Percentiles rank a stretch among this genome's conserved stretches.
Evolutionary conservation across 805 yeast species (phyloP).

Genomic region (Kluyveromyces aestuarii): DNA sequence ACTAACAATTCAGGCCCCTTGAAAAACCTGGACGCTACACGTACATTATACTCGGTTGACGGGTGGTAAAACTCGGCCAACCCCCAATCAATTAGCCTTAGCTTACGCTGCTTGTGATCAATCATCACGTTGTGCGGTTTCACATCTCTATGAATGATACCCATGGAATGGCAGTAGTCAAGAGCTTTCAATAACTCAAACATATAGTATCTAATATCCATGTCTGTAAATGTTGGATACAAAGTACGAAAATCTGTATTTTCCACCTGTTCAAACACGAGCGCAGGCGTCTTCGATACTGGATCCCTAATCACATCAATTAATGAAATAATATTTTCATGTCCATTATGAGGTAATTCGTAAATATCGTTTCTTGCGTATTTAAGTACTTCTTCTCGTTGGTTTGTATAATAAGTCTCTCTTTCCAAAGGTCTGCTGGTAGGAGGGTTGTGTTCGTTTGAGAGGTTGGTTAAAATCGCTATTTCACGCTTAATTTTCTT

Average conservation of each 20-base stretch:
- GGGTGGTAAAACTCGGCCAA: constrained; percentile 89
- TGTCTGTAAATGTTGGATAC: constrained; percentile 67
- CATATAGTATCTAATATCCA: constrained; percentile 77
- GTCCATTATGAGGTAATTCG: constrained; percentile 28
- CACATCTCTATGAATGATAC: constrained; percentile 92
- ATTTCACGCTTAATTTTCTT: constrained; percentile 89
- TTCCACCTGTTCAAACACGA: constrained; percentile 75
- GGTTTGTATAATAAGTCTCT: constrained; percentile 22
- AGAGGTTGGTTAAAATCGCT: constrained; percentile 72
- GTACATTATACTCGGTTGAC: constrained; percentile 80
- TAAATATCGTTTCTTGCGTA: constrained; percentile 21
- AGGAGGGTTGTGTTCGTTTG: constrained; percentile 30
- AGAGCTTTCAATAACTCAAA: constrained; percentile 72
- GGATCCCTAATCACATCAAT: constrained; percentile 78
- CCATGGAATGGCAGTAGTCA: constrained; percentile 88
- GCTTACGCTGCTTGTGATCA: constrained; percentile 60
- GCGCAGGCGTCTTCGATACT: constrained; percentile 73
- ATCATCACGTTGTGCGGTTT: constrained; percentile 96
- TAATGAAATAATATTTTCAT: constrained; percentile 65
- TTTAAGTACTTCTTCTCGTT: constrained; percentile 18
- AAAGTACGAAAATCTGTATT: constrained; percentile 76
- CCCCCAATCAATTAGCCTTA: constrained; percentile 92
- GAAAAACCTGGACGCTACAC: constrained; percentile 89
- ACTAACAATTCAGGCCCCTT: constrained; percentile 90
- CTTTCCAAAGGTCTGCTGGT: constrained; percentile 16